phyloP scores from a whole-genome alignment of 768 basidiomycete genomes.

The Mycena indigotica region DNA sequence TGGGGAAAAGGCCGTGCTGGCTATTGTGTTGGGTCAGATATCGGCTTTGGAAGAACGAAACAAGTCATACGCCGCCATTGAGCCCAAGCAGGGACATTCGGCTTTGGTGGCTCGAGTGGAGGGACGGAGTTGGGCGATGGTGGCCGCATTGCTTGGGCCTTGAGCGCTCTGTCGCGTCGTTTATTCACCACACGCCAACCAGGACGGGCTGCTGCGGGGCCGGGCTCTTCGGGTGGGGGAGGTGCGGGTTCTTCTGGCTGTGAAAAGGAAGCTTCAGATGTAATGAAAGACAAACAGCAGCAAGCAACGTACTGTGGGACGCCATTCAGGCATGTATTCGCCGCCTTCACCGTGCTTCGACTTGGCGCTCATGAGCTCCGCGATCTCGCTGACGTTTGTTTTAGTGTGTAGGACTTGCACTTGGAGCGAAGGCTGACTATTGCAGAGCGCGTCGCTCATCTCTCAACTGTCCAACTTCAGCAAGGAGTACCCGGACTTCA shows the following conservation, averaged over 20 bases:
- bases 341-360: slow-evolving; percentile 82
- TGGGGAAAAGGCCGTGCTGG: slow-evolving; percentile 65
- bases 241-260: slow-evolving; percentile 16
- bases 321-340: slow-evolving; percentile 78
- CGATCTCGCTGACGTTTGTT: slow-evolving; percentile 71
- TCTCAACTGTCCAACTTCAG: slow-evolving; percentile 78
- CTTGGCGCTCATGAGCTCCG: slow-evolving; percentile 80
- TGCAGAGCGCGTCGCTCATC: slow-evolving; percentile 76
- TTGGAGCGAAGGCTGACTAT: slow-evolving; percentile 45
- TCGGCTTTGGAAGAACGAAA: neutral
- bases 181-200: slow-evolving; percentile 78
- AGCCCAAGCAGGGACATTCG: slow-evolving; percentile 74
- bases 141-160: slow-evolving; percentile 40
- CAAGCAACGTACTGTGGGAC: slow-evolving; percentile 51
- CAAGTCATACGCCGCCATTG: slow-evolving; percentile 75
- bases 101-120: slow-evolving; percentile 49
- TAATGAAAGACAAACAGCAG: slow-evolving; percentile 10
- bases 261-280: neutral
- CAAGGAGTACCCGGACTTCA: slow-evolving; percentile 77
- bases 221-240: slow-evolving; percentile 41
- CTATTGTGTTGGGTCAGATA: slow-evolving; percentile 35
- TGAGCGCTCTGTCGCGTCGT: slow-evolving; percentile 51
- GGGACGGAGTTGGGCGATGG: slow-evolving; percentile 45
- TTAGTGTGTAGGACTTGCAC: neutral
- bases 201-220: slow-evolving; percentile 55